Evolutionary conservation across 345 rosid species (phyloP).

Genomic region (Hibiscus trionum): DNA sequence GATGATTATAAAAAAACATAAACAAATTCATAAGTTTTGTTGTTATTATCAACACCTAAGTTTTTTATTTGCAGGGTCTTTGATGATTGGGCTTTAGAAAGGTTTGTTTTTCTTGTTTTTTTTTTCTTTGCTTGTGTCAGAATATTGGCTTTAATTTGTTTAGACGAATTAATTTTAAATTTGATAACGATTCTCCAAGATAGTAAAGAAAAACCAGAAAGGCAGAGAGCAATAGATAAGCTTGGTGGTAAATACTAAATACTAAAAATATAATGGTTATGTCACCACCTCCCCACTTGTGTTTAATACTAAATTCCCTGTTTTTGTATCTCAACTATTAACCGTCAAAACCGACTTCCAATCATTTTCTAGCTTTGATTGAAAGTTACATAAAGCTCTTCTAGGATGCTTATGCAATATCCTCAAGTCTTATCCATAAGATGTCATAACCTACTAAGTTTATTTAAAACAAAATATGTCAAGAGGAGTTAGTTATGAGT

Average conservation of each 20-base stretch:
- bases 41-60: too few relatives aligned
- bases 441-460: background rate
- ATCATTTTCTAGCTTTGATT: conserved; percentile 7
- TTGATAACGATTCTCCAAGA: too few relatives aligned
- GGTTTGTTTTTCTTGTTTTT: too few relatives aligned
- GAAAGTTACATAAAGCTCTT: conserved; percentile 15
- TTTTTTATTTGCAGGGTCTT: background rate
- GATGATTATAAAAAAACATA: too few relatives aligned
- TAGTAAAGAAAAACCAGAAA: background rate
- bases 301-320: background rate
- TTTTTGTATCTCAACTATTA: conserved; percentile 12
- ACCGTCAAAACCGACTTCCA: conserved; percentile 25
- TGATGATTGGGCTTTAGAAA: background rate
- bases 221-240: conserved; percentile 6
- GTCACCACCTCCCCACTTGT: conserved; percentile 21
- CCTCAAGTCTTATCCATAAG: background rate
- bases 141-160: conserved; percentile 13
- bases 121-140: background rate
- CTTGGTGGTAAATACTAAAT: conserved; percentile 3
- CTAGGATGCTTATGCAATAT: background rate
- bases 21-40: too few relatives aligned
- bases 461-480: background rate
- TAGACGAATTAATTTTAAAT: background rate
- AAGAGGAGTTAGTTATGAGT: too few relatives aligned
- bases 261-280: conserved; percentile 1